Evolutionary conservation across 805 yeast genomes (phyloP).

Genomic region (Debaryomyces hansenii): DNA sequence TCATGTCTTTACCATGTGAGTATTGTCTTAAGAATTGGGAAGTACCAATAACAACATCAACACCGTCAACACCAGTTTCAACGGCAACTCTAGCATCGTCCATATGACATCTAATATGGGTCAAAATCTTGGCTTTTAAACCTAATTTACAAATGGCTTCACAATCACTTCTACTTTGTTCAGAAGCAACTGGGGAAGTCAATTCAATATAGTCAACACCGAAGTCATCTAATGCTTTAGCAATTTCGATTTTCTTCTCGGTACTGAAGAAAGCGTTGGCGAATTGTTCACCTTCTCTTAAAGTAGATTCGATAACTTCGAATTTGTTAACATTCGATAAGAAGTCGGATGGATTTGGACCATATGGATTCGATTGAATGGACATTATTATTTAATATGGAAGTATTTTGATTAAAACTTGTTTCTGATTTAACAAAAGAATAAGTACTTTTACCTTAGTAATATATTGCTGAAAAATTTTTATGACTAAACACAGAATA

Average conservation of each 20-base stretch:
- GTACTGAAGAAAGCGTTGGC: slow-evolving; percentile 62
- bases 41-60: slow-evolving; percentile 61
- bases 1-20: slow-evolving; percentile 63
- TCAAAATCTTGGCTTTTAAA: slow-evolving; percentile 55
- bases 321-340: slow-evolving; percentile 55
- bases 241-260: slow-evolving; percentile 57
- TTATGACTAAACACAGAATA: not conserved
- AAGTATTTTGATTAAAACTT: not conserved
- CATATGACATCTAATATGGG: slow-evolving; percentile 64
- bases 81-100: slow-evolving; percentile 61
- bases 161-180: slow-evolving; percentile 56
- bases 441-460: too few species aligned
- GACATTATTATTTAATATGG: slow-evolving; percentile 7
- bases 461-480: too few species aligned
- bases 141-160: slow-evolving; percentile 62
- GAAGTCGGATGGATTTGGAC: slow-evolving; percentile 58
- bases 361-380: slow-evolving; percentile 47
- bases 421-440: too few species aligned
- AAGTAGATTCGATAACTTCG: slow-evolving; percentile 56
- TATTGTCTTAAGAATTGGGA: slow-evolving; percentile 57
- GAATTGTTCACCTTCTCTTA: slow-evolving; percentile 65
- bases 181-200: slow-evolving; percentile 61
- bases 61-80: slow-evolving; percentile 64
- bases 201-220: slow-evolving; percentile 63
- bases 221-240: slow-evolving; percentile 60